phyloP scores from a whole-genome alignment of 345 rosid genomes.

The sweet orange (Citrus sinensis) region DNA sequence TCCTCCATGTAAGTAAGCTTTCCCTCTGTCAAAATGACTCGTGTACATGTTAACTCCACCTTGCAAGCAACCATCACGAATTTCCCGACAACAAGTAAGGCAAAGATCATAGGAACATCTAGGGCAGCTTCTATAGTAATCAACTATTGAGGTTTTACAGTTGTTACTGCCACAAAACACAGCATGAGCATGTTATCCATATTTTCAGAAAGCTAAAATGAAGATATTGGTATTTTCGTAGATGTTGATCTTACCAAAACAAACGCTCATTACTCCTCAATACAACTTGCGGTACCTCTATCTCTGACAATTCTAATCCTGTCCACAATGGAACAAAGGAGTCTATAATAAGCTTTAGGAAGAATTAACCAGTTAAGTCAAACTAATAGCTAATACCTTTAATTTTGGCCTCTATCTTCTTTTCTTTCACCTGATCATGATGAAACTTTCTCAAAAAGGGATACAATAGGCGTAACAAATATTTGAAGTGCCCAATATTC shows the following conservation, averaged over 20 bases:
- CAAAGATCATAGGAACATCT: conserved; percentile 53
- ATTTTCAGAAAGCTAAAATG: background rate
- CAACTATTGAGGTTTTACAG: conserved; percentile 59
- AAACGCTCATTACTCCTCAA: conserved; percentile 34
- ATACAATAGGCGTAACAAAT: conserved; percentile 37
- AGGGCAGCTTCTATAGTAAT: conserved; percentile 52
- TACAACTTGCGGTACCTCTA: conserved; percentile 19
- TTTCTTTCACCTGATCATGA: conserved; percentile 47
- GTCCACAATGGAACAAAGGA: background rate
- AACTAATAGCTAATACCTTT: conserved; percentile 16
- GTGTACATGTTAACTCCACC: conserved; percentile 25
- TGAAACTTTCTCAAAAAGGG: conserved; percentile 45
- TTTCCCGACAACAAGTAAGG: conserved; percentile 54
- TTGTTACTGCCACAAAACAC: conserved; percentile 37
- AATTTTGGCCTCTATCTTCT: conserved; percentile 38
- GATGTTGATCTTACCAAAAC: conserved; percentile 41
- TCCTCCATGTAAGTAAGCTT: conserved; percentile 42
- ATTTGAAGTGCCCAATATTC: conserved; percentile 23
- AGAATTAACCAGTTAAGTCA: no score
- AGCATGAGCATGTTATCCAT: background rate
- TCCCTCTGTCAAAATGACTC: conserved; percentile 23
- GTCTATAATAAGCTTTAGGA: no score
- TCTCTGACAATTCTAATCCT: conserved; percentile 15
- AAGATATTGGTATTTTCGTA: background rate
- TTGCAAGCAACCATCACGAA: conserved; percentile 43